phyloP scores from a whole-genome alignment of 768 basidiomycete genomes.

The Rhizopogon roseolus region DNA sequence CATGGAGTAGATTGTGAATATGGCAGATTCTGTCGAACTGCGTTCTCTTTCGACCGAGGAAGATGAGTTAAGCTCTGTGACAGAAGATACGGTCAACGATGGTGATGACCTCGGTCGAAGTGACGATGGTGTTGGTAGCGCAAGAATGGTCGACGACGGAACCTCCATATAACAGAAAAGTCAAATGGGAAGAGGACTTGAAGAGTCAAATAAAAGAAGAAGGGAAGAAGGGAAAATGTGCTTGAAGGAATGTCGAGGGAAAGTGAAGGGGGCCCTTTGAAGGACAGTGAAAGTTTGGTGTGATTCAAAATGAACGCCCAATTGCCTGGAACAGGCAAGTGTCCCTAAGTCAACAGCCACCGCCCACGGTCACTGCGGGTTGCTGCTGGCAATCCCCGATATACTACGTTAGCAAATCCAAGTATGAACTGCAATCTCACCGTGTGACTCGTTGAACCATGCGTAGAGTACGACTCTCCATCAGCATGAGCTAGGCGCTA shows the following conservation, averaged over 20 bases:
- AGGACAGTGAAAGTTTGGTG: background rate
- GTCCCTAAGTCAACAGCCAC: background rate
- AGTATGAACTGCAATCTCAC: too few relatives aligned
- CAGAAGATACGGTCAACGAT: conserved; percentile 27
- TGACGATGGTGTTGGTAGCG: conserved; percentile 25
- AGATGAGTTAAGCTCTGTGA: conserved; percentile 22
- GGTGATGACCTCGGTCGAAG: conserved; percentile 19
- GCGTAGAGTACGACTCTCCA: too few relatives aligned
- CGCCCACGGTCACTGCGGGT: too few relatives aligned
- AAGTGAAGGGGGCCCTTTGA: background rate
- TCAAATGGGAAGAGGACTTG: background rate
- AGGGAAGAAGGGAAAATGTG: background rate
- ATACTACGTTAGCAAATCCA: too few relatives aligned
- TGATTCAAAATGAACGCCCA: background rate
- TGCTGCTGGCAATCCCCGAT: too few relatives aligned
- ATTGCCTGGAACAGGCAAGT: background rate
- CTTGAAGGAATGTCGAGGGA: conserved; percentile 2
- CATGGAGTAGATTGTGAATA: conserved; percentile 86
- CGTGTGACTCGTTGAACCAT: too few relatives aligned
- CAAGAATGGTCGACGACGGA: conserved; percentile 28
- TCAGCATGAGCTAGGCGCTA: too few relatives aligned
- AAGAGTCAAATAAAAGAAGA: background rate
- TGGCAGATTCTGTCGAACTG: conserved; percentile 66
- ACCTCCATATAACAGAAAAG: conserved; percentile 32
- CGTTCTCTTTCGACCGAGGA: conserved; percentile 38